Percentiles rank a stretch among this genome's conserved stretches.
phyloP scores from a whole-genome alignment of 75 land plant species.

The Pinus albicaulis region DNA sequence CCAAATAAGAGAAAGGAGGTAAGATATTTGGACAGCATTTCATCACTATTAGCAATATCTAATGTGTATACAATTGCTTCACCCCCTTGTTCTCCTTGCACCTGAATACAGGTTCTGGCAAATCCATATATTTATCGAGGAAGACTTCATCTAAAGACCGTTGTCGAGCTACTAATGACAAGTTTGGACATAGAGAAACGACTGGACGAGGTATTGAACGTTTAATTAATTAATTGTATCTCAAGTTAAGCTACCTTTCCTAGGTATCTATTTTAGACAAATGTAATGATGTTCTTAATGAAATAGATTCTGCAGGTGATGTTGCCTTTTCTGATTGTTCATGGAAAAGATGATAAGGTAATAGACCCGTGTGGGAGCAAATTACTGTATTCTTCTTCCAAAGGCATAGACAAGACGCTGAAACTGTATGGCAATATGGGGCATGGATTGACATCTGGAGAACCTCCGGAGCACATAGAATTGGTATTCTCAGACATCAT shows the following conservation, averaged over 20 bases:
- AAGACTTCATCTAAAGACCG: slow-evolving; percentile 14
- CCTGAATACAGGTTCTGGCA: neutral
- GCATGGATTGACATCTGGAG: slow-evolving; percentile 82
- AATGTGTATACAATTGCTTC: no score
- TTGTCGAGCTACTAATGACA: slow-evolving; percentile 5
- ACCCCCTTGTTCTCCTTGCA: neutral
- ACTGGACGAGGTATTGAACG: slow-evolving; percentile 13
- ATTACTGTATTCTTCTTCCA: slow-evolving; percentile 44
- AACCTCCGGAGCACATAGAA: slow-evolving; percentile 65
- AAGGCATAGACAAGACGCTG: slow-evolving; percentile 80
- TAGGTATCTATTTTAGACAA: no score
- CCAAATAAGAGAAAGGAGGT: slow-evolving; percentile 18
- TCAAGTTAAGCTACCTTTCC: no score
- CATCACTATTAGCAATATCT: no score
- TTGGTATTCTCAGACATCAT: slow-evolving; percentile 76
- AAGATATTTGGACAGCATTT: neutral
- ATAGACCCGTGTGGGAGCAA: slow-evolving; percentile 75
- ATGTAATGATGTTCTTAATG: neutral
- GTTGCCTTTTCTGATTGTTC: slow-evolving; percentile 75
- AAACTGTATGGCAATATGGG: slow-evolving; percentile 89
- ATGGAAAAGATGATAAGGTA: slow-evolving; percentile 78
- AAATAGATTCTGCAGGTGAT: slow-evolving; percentile 34
- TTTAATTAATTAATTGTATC: no score
- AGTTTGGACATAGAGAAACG: slow-evolving; percentile 15
- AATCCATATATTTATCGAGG: slow-evolving; percentile 13